Evolutionary conservation across 495 filamentous ascomycete species (phyloP), one percentile per base, ranked within the genome.

Genomic region (Penicillium malachiteum): DNA sequence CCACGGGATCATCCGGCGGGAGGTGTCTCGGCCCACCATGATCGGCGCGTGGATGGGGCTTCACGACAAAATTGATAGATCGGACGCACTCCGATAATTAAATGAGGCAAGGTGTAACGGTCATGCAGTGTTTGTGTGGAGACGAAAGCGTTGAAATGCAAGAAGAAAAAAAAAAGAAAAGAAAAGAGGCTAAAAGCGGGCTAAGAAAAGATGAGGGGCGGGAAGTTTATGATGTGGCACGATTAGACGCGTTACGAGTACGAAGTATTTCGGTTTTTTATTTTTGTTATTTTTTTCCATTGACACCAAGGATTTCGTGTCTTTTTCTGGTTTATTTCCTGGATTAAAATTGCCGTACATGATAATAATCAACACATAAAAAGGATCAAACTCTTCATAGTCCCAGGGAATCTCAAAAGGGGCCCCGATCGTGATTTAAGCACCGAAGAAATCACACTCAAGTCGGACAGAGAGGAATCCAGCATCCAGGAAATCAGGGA

Each of bases 1-100:
- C 86, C 83, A 90, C 48, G 79, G 75, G 52, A 82, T 83, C 81
- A 89, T 65, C 40, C 55, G 48, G 26, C 39, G 51, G 35, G 50
- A 38, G 17, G 44, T 32, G 32, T 35, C 45, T 50, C 47, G 57
- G 49, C 54, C 62, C 51, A 54, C 61, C 62, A 61, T 65, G 55
- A 58, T 65, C 60, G 46, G 21, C 21, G 21, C 21, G 21, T 26
- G 21, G 21, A 26, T 26, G 21, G 21, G 21, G 21, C 21, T 26
- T 26, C 21, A 26, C 21, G 21, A 26, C 21, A 26, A 26, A 26
- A 26, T 26, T 2, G 21, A 26, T 26, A 26, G 21, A 26, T 26
- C 21, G 21, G 21, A 26, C 21, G 21, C 21, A 26, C 21, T 26
- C 21, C 21, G 21, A 26, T 26, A 26, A 26, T 26, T 26, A 26